Evolutionary conservation across 2,329 filamentous ascomycete species (phyloP).

Genomic region (Monosporascus sp.): DNA sequence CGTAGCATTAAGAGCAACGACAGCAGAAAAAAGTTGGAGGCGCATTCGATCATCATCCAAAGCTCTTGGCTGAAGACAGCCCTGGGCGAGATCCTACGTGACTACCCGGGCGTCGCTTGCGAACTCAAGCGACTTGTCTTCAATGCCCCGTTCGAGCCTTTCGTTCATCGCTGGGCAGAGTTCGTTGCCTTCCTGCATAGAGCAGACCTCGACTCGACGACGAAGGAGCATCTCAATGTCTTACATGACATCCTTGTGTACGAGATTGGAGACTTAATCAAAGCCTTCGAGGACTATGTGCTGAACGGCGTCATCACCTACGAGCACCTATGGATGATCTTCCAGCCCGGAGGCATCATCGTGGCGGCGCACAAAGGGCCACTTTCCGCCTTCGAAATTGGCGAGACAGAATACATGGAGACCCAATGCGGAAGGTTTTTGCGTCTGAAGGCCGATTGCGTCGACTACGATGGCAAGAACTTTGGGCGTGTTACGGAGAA

Average conservation of each 20-base stretch:
- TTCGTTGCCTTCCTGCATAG: constrained; percentile 37
- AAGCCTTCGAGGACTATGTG: constrained; percentile 45
- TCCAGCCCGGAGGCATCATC: constrained; percentile 39
- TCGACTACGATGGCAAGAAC: constrained; percentile 43
- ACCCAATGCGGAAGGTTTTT: constrained; percentile 34
- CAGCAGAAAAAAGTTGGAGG: constrained; percentile 52
- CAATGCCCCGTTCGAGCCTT: constrained; percentile 52
- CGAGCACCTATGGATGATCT: constrained; percentile 48
- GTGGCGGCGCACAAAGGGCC: constrained; percentile 34
- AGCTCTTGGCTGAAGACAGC: constrained; percentile 54
- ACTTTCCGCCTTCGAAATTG: constrained; percentile 33
- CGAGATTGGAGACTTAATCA: constrained; percentile 46
- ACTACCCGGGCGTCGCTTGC: constrained; percentile 56
- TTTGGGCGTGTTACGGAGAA: constrained; percentile 35
- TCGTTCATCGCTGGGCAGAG: constrained; percentile 59
- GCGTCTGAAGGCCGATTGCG: constrained; percentile 32
- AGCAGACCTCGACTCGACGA: constrained; percentile 34
- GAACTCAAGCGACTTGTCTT: constrained; percentile 57
- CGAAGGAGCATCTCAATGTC: constrained; percentile 41
- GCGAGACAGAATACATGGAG: constrained; percentile 30
- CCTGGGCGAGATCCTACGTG: constrained; percentile 47
- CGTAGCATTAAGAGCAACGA: constrained; percentile 53
- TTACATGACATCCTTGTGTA: constrained; percentile 41
- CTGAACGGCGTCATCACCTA: constrained; percentile 48
- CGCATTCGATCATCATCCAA: constrained; percentile 60